Evolutionary conservation across 75 land plant genomes (phyloP).

Genomic region (Selaginella tamariscina): DNA sequence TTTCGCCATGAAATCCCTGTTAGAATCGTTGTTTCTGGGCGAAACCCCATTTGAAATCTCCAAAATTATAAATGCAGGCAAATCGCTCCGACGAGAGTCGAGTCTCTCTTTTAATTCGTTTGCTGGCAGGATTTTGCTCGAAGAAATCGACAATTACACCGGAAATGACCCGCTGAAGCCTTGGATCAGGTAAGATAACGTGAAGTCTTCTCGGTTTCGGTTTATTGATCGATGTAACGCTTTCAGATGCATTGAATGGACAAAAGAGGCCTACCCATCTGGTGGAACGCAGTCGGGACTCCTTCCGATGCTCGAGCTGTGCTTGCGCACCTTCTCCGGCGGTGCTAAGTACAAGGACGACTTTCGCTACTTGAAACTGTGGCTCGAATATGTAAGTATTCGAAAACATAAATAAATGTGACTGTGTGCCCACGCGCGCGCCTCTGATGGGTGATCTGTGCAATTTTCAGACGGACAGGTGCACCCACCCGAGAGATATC

Average conservation of each 20-base stretch:
- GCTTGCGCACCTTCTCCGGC: constrained; percentile 80
- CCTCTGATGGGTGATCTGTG: not conserved
- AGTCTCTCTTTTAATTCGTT: not conserved
- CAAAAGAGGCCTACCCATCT: constrained; percentile 82
- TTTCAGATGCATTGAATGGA: constrained; percentile 92
- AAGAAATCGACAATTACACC: constrained; percentile 70
- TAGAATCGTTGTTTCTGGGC: not conserved
- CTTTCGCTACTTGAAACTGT: constrained; percentile 68
- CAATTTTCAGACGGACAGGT: constrained; percentile 64
- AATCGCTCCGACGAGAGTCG: not conserved
- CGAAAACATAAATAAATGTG: not conserved
- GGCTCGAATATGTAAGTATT: constrained; percentile 85
- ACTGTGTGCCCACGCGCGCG: not conserved
- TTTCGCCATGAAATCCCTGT: not conserved
- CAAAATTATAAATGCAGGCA: too few species aligned
- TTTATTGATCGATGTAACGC: constrained; percentile 1
- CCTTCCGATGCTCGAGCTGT: constrained; percentile 70
- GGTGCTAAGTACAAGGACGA: constrained; percentile 64
- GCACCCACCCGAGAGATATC: constrained; percentile 76
- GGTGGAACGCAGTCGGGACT: constrained; percentile 84
- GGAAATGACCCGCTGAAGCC: constrained; percentile 98
- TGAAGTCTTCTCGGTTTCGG: not conserved
- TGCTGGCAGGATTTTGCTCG: constrained; percentile 50
- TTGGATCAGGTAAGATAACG: constrained; percentile 53
- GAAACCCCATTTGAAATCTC: too few species aligned